Evolutionary conservation across 768 basidiomycete genomes (phyloP).

Genomic region (Agrocybe pediades): DNA sequence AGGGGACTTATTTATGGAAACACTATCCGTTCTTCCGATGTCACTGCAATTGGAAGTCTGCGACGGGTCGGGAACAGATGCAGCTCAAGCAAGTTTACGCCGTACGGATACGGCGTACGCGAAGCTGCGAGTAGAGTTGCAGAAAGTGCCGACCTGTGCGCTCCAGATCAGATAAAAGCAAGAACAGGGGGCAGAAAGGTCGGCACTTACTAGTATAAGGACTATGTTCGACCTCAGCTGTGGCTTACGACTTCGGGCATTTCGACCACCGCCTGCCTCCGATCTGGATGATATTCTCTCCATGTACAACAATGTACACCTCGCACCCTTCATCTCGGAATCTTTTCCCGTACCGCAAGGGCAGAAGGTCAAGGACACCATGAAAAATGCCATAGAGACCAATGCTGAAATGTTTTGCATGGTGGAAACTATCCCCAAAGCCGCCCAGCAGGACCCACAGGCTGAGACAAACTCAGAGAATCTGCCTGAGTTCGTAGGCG

Average conservation of each 20-base stretch:
- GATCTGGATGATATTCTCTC: constrained; percentile 16
- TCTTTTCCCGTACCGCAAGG: constrained; percentile 13
- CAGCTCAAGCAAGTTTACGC: no score
- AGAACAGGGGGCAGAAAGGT: no score
- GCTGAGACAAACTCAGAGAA: background rate
- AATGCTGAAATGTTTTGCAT: constrained; percentile 21
- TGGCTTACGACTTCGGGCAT: constrained; percentile 17
- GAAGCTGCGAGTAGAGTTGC: no score
- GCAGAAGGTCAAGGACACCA: constrained; percentile 13
- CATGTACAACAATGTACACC: constrained; percentile 13
- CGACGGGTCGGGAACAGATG: no score
- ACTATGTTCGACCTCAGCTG: constrained; percentile 20
- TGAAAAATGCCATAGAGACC: constrained; percentile 12
- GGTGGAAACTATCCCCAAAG: constrained; percentile 12
- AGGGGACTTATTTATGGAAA: no score
- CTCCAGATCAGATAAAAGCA: no score
- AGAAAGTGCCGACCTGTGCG: no score
- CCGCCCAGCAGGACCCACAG: no score
- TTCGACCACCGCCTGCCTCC: constrained; percentile 1
- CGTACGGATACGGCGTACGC: no score
- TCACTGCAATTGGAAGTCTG: no score
- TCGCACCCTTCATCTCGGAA: constrained; percentile 14
- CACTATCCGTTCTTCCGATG: no score
- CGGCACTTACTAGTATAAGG: no score
- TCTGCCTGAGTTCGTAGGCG: constrained; percentile 5